phyloP scores from a whole-genome alignment of 208 protist species.

The Trypanosoma conorhini region DNA sequence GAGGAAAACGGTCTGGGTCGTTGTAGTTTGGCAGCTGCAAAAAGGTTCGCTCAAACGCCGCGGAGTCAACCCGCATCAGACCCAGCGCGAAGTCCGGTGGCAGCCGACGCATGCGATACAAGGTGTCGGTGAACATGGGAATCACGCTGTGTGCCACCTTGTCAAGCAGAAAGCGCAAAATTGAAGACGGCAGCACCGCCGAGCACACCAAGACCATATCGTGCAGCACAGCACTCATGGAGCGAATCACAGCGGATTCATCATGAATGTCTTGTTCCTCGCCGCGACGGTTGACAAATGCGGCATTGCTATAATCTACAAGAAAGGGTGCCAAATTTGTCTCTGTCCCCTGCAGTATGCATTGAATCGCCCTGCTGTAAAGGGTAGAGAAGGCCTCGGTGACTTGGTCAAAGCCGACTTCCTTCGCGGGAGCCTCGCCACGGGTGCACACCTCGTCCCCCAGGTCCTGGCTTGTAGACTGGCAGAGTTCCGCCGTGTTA shows the following conservation, averaged over 20 bases:
- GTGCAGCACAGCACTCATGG: constrained; percentile 61
- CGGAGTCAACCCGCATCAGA: constrained; percentile 73
- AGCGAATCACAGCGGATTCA: constrained; percentile 61
- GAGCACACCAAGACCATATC: constrained; percentile 70
- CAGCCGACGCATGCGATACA: constrained; percentile 68
- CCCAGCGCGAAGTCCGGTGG: constrained; percentile 58
- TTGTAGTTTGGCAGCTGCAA: constrained; percentile 89
- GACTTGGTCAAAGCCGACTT: constrained; percentile 75
- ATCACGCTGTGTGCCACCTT: constrained; percentile 77
- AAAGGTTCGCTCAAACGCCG: constrained; percentile 74
- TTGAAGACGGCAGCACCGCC: constrained; percentile 46
- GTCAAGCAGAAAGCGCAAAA: constrained; percentile 82
- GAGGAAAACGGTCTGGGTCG: constrained; percentile 66
- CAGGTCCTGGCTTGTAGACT: constrained; percentile 67
- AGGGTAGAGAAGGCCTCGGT: constrained; percentile 73
- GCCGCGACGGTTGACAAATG: constrained; percentile 21
- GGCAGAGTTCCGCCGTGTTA: constrained; percentile 89
- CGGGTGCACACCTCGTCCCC: constrained; percentile 77
- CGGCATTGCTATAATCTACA: constrained; percentile 68
- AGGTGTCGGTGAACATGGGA: constrained; percentile 60
- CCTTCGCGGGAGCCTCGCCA: constrained; percentile 59
- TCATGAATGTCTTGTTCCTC: constrained; percentile 51
- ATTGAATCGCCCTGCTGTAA: constrained; percentile 64
- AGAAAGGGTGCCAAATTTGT: constrained; percentile 51
- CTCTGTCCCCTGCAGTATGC: constrained; percentile 68